Evolutionary conservation across 805 yeast species (phyloP), one percentile per base, ranked within the genome.

Genomic region (Teunomyces tritomae): DNA sequence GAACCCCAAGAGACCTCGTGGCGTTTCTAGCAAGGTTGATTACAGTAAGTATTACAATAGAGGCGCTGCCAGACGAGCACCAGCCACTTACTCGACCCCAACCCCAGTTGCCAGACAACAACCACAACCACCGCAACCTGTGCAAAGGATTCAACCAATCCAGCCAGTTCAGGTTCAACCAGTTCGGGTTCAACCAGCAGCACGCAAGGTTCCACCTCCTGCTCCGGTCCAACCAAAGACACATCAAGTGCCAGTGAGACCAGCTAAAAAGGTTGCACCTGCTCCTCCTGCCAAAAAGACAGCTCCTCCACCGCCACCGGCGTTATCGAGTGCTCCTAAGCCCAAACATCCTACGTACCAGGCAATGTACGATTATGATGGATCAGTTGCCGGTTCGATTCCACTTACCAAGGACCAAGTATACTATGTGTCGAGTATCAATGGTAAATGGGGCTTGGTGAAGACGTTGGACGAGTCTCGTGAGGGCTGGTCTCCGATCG

Each of bases 401-500:
- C 89, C 97, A 5, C 74, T 92, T 34, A 68, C 76, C 5, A 87
- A 85, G 58, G 96, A 87, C 49, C 87, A 87, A 39, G 72, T 89
- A 41, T 83, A 92, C 32, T 82, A 82, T 51, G 81, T 94, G 29
- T 70, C 83, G 2, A 84, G 79, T 59, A 88, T 85, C 48, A 83
- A 84, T 40, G 91, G 88, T 52, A 96, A 97, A 13, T 94, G 99
- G 99, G 92, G 96, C 57, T 75, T 94, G 49, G 97, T 90, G 8
- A 87, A 86, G 63, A 75, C 82, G 29, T 64, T 85, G 51, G 91
- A 86, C 59, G 94, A 87, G 35, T 61, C 84, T 0, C 79, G 73
- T 48, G 94, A 90, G 64, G 99, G 99, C 4, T 94, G 99, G 99
- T 92, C 94, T 9, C 99, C 99, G 10, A 85, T 94, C 17, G 87